Evolutionary conservation across 176 grass and related monocot species (phyloP), one percentile per base, ranked within the genome.

Genomic region (Lolium perenne): DNA sequence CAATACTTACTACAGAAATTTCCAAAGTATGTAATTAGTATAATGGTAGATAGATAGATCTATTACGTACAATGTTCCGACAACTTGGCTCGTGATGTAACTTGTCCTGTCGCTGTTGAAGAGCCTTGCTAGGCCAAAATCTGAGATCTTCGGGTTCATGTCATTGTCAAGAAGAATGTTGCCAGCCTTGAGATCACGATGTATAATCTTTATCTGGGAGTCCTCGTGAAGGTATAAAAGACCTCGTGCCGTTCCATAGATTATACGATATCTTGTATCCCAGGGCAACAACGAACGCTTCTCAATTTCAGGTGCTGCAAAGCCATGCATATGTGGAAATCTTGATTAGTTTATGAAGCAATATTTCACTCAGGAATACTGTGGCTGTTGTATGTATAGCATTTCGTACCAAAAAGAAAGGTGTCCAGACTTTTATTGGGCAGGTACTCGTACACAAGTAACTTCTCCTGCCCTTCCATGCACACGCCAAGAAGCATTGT

Each of bases 81-180:
- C 90, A 4, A 88, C 70, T 63, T 76, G 70, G 53, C 81, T 91
- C 0, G 90, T 88, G 40, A 88, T 10, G 8, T 13, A 77, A 6
- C 22, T 61, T 5, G 82, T 84, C 21, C 55, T 70, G 0, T 76
- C 70, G 8, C 70, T 8, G 22, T 4, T 25, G 38, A 82, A 91
- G 57, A 91, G 77, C 86, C 84, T 86, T 1, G 88, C 88, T 20
- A 90, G 54, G 2, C 84, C 83, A 45, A 90, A 90, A n/a, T 90
- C 83, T 0, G 83, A 90, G 11, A 90, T 90, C 83, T 78, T 90
- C 0, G 83, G 71, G 73, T 41, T 90, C 88, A 90, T 86, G 18
- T 45, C 71, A 16, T 18, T 38, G 43, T 90, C 88, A 0, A 86
- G 79, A 5, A 90, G 84, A 43, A 90, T 53, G 72, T 90, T 86